A percentile compares a stretch with the other conserved stretches of the same genome.
Evolutionary conservation across 768 basidiomycete genomes (phyloP).

Genomic region (Tulasnella sp.): DNA sequence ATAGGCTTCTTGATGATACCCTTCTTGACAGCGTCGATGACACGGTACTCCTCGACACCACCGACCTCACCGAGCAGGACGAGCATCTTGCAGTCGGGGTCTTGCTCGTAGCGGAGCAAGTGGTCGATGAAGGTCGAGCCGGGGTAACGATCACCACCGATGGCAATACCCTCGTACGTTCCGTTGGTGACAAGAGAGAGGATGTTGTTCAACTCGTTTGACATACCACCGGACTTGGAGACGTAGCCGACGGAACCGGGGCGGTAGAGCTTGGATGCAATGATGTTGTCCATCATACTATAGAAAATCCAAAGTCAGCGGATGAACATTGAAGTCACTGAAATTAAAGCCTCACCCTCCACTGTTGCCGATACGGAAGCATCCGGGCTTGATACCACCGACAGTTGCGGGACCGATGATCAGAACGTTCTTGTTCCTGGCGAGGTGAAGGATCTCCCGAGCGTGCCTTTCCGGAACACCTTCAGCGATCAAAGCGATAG

Average conservation of each 20-base stretch:
- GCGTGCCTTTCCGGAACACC: constrained; percentile 99
- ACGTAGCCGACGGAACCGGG: constrained; percentile 97
- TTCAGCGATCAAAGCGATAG: constrained; percentile 93
- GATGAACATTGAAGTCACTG: neutral
- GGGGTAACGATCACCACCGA: constrained; percentile 98
- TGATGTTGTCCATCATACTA: constrained; percentile 99
- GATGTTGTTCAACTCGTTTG: constrained; percentile 99
- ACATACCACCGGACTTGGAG: constrained; percentile 99
- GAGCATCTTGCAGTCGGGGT: constrained; percentile 98
- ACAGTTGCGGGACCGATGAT: constrained; percentile 98
- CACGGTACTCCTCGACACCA: constrained; percentile 97
- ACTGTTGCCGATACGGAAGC: constrained; percentile 99
- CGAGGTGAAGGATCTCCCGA: constrained; percentile 88
- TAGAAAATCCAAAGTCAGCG: constrained; percentile 25
- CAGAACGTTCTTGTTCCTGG: constrained; percentile 77
- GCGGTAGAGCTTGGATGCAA: constrained; percentile 96
- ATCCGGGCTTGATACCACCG: constrained; percentile 98
- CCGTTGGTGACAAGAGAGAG: constrained; percentile 93
- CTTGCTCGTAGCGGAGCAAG: constrained; percentile 92
- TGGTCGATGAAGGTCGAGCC: constrained; percentile 99
- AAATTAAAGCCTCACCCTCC: constrained; percentile 62
- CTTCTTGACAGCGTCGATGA: constrained; percentile 93
- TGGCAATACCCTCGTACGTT: constrained; percentile 99
- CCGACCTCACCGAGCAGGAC: constrained; percentile 98
- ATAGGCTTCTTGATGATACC: constrained; percentile 97